Evolutionary conservation across 352 stramenopile genomes (phyloP).

Genomic region (Phytophthora pinifolia): DNA sequence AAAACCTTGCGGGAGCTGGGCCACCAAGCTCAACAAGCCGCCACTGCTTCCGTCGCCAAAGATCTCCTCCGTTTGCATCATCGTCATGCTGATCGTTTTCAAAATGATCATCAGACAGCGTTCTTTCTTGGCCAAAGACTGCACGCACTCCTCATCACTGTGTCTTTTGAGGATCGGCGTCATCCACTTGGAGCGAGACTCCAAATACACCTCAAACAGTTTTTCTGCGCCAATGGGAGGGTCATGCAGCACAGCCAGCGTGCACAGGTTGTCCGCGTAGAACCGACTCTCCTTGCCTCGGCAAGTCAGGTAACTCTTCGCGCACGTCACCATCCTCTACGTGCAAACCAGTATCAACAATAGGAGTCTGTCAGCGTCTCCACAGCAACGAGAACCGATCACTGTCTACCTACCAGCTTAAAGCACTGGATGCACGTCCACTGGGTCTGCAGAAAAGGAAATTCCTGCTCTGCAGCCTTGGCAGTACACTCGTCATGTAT

Average conservation of each 20-base stretch:
- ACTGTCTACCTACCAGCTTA: constrained; percentile 32
- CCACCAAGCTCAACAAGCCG: constrained; percentile 29
- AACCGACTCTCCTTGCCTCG: constrained; percentile 56
- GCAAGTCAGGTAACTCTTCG: constrained; percentile 50
- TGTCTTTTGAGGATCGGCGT: constrained; percentile 10
- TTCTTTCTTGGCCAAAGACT: constrained; percentile 27
- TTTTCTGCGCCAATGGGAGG: constrained; percentile 27
- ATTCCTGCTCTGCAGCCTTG: constrained; percentile 24
- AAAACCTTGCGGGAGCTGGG: constrained; percentile 28
- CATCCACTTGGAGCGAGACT: constrained; percentile 61
- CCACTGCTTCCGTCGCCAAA: constrained; percentile 35
- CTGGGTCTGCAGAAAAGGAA: constrained; percentile 64
- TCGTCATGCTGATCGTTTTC: constrained; percentile 54
- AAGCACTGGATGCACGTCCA: constrained; percentile 77
- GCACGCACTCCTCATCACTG: constrained; percentile 6
- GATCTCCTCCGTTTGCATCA: constrained; percentile 57
- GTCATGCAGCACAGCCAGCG: constrained; percentile 42
- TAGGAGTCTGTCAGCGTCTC: constrained; percentile 3
- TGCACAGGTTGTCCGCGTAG: constrained; percentile 67
- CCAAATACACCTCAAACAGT: constrained; percentile 50
- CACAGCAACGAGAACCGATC: not conserved
- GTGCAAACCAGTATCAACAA: constrained; percentile 8
- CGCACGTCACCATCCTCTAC: constrained; percentile 52
- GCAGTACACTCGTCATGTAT: constrained; percentile 28
- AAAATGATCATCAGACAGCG: constrained; percentile 54